These are phyloP conservation scores for Zopfia rhizophila DNA, from an alignment of 2,329 filamentous ascomycete species.

Conservation along the genomic window DNA sequence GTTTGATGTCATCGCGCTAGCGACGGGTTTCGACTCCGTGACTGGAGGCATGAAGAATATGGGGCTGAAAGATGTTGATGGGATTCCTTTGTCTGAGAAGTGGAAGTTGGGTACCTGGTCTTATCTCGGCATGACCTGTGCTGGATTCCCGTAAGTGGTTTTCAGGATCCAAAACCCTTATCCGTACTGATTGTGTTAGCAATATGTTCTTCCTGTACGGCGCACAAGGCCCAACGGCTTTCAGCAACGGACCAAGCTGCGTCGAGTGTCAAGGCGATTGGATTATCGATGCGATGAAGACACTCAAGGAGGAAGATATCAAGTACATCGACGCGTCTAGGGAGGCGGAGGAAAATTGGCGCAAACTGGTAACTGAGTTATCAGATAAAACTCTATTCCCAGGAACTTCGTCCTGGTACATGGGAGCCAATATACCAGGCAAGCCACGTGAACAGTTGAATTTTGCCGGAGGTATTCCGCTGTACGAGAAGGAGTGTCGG, in stretches of 20 bases:
- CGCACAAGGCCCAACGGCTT: constrained; percentile 58
- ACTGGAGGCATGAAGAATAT: constrained; percentile 56
- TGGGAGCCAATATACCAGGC: constrained; percentile 58
- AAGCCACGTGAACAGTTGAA: constrained; percentile 58
- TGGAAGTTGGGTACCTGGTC: constrained; percentile 56
- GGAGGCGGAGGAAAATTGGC: constrained; percentile 57
- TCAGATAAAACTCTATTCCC: constrained; percentile 56
- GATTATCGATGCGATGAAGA: constrained; percentile 56
- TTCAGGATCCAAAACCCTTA: not conserved
- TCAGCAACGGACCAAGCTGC: constrained; percentile 58
- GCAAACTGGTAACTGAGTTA: constrained; percentile 51
- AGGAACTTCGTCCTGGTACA: constrained; percentile 55
- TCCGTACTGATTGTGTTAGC: constrained; percentile 17
- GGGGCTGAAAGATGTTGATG: constrained; percentile 50
- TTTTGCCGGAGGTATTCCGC: constrained; percentile 54
- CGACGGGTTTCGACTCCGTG: constrained; percentile 59
- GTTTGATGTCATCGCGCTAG: constrained; percentile 57
- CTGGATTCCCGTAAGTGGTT: constrained; percentile 47
- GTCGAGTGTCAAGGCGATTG: constrained; percentile 58
- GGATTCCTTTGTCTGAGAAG: constrained; percentile 49
- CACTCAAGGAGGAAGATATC: constrained; percentile 49
- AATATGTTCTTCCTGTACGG: constrained; percentile 60
- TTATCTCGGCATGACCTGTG: constrained; percentile 55
- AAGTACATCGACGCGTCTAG: constrained; percentile 53
- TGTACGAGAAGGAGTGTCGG: constrained; percentile 54